Evolutionary conservation across 2,329 filamentous ascomycete genomes (phyloP), one percentile per base, ranked within the genome.

Genomic region (Microsporum canis): DNA sequence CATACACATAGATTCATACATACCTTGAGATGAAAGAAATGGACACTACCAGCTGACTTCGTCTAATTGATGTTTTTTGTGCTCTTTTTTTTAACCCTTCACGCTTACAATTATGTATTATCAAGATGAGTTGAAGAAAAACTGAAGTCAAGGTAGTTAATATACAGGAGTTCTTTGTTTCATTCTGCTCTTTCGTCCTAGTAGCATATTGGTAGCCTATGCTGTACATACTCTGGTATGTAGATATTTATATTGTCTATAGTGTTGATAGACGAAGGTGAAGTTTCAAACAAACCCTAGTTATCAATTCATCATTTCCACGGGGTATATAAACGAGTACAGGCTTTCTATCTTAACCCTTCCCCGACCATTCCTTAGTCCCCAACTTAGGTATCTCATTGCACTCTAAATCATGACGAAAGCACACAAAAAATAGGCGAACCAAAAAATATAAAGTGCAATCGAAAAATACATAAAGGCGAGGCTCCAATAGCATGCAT

Each of bases 401-500:
- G 8, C 45, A 31, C 27, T 51, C 45, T 29, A 51, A 31, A 29
- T 29, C 27, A 51, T 51, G 31, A 12, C 17, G 14, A 47, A 27
- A 47, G 39, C 17, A 23, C 17, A 43, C 14, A 43, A 43, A n/a
- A 43, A 2, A n/a, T 43, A 43, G 5, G 39, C n/a, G 17, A 43
- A 14, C 29, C 12, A 56, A 33, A 38, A 34, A 5, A 56, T 14
- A 56, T 17, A 5, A 8, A 36, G 34, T 23, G 31, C n/a, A 49
- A 53, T 10, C 23, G n/a, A 33, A 51, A 43, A 56, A n/a, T 17
- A 43, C 14, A 31, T 5, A 41, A 57, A 47, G n/a, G n/a, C 14
- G 17, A 43, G 39, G 5, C 39, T 6, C 39, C 41, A 36, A 36
- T 29, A 43, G 29, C 27, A 39, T 14, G 64, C 62, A 64, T 70